Evolutionary conservation across 2,329 filamentous ascomycete species (phyloP), one percentile per base, ranked within the genome.

Genomic region (Samsoniella hepiali): DNA sequence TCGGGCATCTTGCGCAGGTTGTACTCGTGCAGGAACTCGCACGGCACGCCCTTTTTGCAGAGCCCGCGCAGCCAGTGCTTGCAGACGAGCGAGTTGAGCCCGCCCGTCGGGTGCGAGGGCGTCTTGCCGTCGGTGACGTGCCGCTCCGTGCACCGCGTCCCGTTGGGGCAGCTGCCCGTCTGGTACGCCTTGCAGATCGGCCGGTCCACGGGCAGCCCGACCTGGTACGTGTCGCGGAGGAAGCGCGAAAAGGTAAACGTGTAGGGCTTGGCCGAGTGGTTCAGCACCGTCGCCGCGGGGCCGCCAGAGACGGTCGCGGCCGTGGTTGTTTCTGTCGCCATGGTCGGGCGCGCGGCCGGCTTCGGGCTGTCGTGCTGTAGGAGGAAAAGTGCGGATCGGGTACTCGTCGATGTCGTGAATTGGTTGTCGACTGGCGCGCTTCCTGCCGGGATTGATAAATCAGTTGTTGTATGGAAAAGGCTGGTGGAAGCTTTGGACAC

Each of bases 21-120:
- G 82, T 97, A 99, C 78, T 98, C 95, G 82, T 99, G 95, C 56
- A 98, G 82, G 72, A 98, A 99, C 80, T 99, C 95, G 87, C 95
- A 99, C 69, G 88, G 87, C 73, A 97, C 90, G 71, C 94, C 95
- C 78, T 98, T 98, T 75, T 99, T 99, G 83, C 95, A 99, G 27
- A 99, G 86, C 0, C 93, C 94, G 68, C 96, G 91, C 72, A 98
- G 88, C 88, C 95, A 98, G 82, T 98, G 95, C 81, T 99, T 99
- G 87, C 95, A 99, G 65, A 99, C 94, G 17, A 98, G 87, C 73
- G 85, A 90, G 78, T 89, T 91, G 74, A 89, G 89, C 40, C 87
- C 87, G 47, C 81, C 76, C 15, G 75, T 71, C n/a, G 73, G 74
- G 64, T 74, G 72, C 72, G 67, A 65, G 70, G 63, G 47, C 63